A percentile compares a stretch with the other conserved stretches of the same genome.
Conservation (phyloP, 129 eudicot species). For the Flaveria ramosissima region DNA sequence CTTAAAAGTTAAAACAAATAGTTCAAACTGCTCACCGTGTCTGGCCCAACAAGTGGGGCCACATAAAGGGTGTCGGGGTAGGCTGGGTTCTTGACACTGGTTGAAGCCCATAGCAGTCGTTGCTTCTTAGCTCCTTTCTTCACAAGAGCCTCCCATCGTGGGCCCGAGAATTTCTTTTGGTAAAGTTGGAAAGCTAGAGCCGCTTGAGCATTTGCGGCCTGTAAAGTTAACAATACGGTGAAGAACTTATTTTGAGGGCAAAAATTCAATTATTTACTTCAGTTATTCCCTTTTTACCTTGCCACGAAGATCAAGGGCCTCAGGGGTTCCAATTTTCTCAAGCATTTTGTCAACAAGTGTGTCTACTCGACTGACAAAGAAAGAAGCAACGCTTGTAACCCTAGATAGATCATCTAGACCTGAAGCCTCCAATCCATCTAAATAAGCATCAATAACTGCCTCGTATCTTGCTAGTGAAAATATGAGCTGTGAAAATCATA, state of each 20-base stretch:
- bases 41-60: constrained; percentile 97
- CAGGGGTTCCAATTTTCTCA: constrained; percentile 96
- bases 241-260: background rate
- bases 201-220: constrained; percentile 99
- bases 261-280: background rate
- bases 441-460: constrained; percentile 97
- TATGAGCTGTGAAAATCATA: constrained; percentile 63
- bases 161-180: constrained; percentile 98
- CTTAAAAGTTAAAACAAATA: background rate
- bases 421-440: constrained; percentile 94
- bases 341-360: constrained; percentile 95
- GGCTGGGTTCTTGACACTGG: constrained; percentile 98
- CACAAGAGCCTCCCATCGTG: constrained; percentile 99
- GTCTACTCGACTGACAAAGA: constrained; percentile 99
- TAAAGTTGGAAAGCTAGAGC: constrained; percentile 92
- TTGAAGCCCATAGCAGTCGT: constrained; percentile 95
- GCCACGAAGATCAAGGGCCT: constrained; percentile 95
- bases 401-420: constrained; percentile 90
- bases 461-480: constrained; percentile 92
- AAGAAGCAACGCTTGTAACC: constrained; percentile 98
- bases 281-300: constrained; percentile 53
- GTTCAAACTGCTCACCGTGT: constrained; percentile 62
- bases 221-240: constrained; percentile 1
- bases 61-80: constrained; percentile 96
- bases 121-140: constrained; percentile 99